These are phyloP conservation scores for Kwoniella sp. DNA, from an alignment of 768 basidiomycete genomes.

Conservation along the genomic window DNA sequence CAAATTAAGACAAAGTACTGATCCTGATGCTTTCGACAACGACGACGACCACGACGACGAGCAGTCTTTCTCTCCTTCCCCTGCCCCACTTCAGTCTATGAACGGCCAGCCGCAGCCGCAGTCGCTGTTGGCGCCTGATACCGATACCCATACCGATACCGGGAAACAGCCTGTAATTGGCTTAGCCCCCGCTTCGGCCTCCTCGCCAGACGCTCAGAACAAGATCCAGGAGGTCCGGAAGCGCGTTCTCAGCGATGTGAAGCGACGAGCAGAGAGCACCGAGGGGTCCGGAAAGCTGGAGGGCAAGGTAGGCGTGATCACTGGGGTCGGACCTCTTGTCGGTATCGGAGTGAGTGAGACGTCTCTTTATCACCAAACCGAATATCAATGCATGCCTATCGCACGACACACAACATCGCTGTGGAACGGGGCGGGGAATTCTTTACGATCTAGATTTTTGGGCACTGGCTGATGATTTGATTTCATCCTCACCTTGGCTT, in stretches of 20 bases:
- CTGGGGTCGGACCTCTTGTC: conserved; percentile 80
- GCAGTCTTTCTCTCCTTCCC: too few species aligned
- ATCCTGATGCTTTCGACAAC: conserved; percentile 15
- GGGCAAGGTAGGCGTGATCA: conserved; percentile 82
- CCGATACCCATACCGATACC: too few species aligned
- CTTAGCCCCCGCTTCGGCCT: neutral
- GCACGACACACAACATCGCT: too few species aligned
- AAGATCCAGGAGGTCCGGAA: conserved; percentile 19
- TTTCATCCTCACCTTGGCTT: neutral
- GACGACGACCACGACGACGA: neutral
- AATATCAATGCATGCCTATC: too few species aligned
- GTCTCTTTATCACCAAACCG: too few species aligned
- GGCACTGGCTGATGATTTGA: too few species aligned
- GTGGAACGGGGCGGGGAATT: too few species aligned
- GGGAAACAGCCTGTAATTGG: conserved; percentile 4
- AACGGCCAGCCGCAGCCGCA: too few species aligned
- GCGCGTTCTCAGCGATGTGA: conserved; percentile 23
- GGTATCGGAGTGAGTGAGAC: conserved; percentile 74
- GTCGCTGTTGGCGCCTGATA: too few species aligned
- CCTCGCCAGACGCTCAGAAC: neutral
- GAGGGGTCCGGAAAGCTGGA: conserved; percentile 60
- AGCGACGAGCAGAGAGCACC: conserved; percentile 7
- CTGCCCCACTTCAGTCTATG: too few species aligned
- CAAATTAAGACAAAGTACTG: conserved; percentile 26
- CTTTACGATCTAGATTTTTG: too few species aligned